These are phyloP conservation scores for Cynanchum wilfordii DNA, from an alignment of 257 asterid genomes.

Conservation along the genomic window DNA sequence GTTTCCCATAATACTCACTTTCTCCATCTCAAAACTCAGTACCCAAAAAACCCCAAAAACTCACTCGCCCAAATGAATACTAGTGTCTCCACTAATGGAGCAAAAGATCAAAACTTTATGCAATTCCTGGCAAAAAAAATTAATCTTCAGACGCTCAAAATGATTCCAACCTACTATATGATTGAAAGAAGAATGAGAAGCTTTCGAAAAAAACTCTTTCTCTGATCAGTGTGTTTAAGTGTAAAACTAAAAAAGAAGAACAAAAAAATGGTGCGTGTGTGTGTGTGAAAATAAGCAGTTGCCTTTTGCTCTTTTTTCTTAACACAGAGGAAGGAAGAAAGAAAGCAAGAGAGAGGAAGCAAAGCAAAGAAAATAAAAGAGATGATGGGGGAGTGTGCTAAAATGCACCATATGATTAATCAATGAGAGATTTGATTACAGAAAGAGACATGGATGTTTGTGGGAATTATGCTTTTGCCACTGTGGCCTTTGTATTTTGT, in stretches of 20 bases:
- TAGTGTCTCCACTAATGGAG: not conserved
- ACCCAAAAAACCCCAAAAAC: conserved; percentile 10
- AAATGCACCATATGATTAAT: conserved; percentile 57
- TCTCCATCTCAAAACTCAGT: conserved; percentile 48
- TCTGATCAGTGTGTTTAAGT: conserved; percentile 8
- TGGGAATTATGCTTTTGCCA: conserved; percentile 57
- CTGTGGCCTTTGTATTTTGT: conserved; percentile 31
- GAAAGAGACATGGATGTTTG: conserved; percentile 35
- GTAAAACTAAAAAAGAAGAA: not conserved
- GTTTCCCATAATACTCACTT: conserved; percentile 43
- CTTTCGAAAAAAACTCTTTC: not conserved
- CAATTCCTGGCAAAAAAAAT: conserved; percentile 11
- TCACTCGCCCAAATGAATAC: not conserved
- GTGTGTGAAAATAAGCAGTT: conserved; percentile 23
- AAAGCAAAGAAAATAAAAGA: conserved; percentile 21
- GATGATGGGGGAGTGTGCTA: conserved; percentile 28
- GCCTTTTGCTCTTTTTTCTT: conserved; percentile 24
- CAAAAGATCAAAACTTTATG: conserved; percentile 38
- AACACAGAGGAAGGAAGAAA: conserved; percentile 8
- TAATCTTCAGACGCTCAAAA: conserved; percentile 6
- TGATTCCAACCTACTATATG: conserved; percentile 17
- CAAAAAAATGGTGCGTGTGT: conserved; percentile 11
- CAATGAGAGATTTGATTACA: conserved; percentile 37
- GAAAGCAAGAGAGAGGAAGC: not conserved
- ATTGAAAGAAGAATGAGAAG: conserved; percentile 7